Evolutionary conservation across 345 rosid species (phyloP).

Genomic region (Eucalyptus polybractea): DNA sequence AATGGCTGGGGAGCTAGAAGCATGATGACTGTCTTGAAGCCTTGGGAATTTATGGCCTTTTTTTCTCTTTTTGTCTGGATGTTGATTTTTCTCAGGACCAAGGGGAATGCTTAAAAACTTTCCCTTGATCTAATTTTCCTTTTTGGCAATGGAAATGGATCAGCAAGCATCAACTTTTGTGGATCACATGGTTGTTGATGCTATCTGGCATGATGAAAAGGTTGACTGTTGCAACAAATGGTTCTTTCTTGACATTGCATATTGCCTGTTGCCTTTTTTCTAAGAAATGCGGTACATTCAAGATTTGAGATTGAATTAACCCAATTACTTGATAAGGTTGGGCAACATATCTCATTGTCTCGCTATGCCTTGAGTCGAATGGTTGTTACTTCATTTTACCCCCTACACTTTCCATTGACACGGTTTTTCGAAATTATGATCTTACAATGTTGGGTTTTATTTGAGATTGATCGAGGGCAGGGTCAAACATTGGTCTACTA

Average conservation of each 20-base stretch:
- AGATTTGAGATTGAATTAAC: neutral
- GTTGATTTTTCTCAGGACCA: neutral
- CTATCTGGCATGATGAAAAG: neutral
- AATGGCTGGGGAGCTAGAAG: no score
- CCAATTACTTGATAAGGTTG: neutral
- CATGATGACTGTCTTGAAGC: no score
- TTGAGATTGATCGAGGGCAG: no score
- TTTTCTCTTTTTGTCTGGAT: neutral
- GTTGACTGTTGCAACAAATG: neutral
- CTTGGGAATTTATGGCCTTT: neutral
- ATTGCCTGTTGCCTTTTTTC: no score
- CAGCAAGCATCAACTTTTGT: neutral
- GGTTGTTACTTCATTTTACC: no score
- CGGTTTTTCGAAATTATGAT: no score
- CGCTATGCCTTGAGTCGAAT: no score
- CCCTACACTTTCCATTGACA: no score
- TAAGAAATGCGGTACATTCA: neutral
- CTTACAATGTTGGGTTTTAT: no score
- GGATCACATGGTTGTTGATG: neutral
- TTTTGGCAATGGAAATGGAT: neutral
- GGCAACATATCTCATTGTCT: no score
- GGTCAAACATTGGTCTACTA: no score
- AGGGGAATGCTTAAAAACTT: neutral
- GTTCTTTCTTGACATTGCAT: neutral
- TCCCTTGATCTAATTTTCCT: neutral